phyloP scores from a whole-genome alignment of 2,329 filamentous ascomycete species.

The Cladosporium velox region DNA sequence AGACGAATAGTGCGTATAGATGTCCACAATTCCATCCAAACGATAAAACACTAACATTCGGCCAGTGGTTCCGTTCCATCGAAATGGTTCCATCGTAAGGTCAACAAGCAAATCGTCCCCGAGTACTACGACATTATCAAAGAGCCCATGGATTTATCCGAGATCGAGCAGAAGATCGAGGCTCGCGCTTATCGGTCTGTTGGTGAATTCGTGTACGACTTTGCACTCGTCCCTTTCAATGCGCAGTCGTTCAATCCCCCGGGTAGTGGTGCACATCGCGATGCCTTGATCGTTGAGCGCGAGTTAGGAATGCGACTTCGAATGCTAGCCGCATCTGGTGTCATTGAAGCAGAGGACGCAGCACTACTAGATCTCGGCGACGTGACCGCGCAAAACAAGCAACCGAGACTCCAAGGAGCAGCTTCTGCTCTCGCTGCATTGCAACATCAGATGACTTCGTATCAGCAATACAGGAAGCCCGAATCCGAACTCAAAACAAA shows the following conservation, averaged over 20 bases:
- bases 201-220: slow-evolving; percentile 85
- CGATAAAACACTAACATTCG: neutral
- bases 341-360: slow-evolving; percentile 70
- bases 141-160: slow-evolving; percentile 89
- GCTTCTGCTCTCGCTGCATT: too few species aligned
- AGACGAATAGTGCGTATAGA: slow-evolving; percentile 63
- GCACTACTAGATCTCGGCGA: slow-evolving; percentile 85
- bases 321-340: slow-evolving; percentile 68
- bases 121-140: slow-evolving; percentile 98
- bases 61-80: slow-evolving; percentile 71
- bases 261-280: slow-evolving; percentile 83
- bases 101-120: slow-evolving; percentile 84
- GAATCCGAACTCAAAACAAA: too few species aligned
- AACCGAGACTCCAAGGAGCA: too few species aligned
- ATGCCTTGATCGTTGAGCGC: slow-evolving; percentile 74
- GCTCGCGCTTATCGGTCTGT: slow-evolving; percentile 78
- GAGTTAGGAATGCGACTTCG: slow-evolving; percentile 74
- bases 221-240: slow-evolving; percentile 90
- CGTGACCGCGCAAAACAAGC: slow-evolving; percentile 57
- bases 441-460: too few species aligned
- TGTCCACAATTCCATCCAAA: neutral
- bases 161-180: slow-evolving; percentile 78
- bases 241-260: slow-evolving; percentile 96
- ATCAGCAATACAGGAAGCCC: too few species aligned
- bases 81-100: slow-evolving; percentile 85